A percentile compares a stretch with the other conserved stretches of the same genome.
phyloP scores from a whole-genome alignment of 2,329 filamentous ascomycete species.

The Verticillium albo-atrum region DNA sequence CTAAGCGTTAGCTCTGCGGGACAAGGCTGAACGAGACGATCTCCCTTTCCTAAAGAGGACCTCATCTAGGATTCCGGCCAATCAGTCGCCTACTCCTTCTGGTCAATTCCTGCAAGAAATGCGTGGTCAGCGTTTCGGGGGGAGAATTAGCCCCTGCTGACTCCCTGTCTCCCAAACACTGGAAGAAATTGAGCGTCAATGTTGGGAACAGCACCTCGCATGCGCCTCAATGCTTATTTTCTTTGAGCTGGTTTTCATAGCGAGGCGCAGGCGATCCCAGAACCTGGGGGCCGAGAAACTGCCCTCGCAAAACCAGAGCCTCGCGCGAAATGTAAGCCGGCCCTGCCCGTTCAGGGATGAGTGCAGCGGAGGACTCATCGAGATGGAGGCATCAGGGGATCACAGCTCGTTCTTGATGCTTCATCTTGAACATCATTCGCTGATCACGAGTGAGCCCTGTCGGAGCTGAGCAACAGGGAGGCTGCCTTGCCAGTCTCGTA shows the following conservation, averaged over 20 bases:
- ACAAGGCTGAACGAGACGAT: not conserved
- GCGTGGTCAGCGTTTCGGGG: not conserved
- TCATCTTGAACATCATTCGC: not conserved
- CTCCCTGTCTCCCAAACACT: not conserved
- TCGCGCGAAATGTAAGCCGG: not conserved
- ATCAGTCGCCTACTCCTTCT: not conserved
- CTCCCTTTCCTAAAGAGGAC: too few species aligned
- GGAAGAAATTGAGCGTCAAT: too few species aligned
- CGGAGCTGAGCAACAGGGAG: not conserved
- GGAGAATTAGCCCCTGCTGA: not conserved
- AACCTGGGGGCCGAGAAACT: not conserved
- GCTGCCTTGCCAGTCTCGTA: not conserved
- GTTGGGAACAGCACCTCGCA: not conserved
- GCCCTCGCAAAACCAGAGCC: not conserved
- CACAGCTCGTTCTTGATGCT: not conserved
- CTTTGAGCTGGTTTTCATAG: too few species aligned
- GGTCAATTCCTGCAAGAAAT: not conserved
- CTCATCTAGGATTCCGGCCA: not conserved
- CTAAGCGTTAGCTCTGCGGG: not conserved
- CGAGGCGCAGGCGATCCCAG: not conserved
- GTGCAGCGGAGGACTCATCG: not conserved
- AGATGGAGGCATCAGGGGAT: not conserved
- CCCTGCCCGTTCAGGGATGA: not conserved
- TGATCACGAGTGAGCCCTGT: not conserved
- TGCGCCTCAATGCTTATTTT: not conserved